Conservation (phyloP, 768 basidiomycete genomes). For the Dacryopinax primogenitus region DNA sequence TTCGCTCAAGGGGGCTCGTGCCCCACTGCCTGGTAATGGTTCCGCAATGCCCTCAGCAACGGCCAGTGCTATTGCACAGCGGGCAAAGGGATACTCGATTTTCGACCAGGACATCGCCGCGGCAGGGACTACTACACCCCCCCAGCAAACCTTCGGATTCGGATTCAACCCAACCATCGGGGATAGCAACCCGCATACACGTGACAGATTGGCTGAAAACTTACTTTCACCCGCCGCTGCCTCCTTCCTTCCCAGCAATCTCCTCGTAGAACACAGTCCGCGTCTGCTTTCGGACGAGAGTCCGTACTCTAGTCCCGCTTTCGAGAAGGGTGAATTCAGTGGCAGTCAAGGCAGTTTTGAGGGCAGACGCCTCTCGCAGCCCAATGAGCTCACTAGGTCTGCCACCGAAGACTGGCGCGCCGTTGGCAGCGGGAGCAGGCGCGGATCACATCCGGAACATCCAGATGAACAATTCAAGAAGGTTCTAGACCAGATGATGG, state of each 20-base stretch:
- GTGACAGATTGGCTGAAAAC: not conserved
- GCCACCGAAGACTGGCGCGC: conserved; percentile 6
- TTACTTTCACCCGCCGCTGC: not conserved
- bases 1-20: not conserved
- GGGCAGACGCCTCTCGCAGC: not conserved
- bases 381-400: not conserved
- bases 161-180: not conserved
- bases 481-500: not conserved
- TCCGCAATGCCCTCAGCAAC: not conserved
- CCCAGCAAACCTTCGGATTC: not conserved
- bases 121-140: not conserved
- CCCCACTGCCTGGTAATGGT: not conserved
- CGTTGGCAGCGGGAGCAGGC: conserved; percentile 3
- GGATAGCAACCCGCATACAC: not conserved
- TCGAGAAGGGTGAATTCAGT: conserved; percentile 1
- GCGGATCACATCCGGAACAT: not conserved
- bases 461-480: not conserved
- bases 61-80: not conserved
- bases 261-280: not conserved
- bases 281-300: conserved; percentile 1
- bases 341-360: conserved; percentile 1
- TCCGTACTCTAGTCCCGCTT: not conserved
- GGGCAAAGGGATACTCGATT: conserved; percentile 1
- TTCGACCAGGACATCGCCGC: conserved; percentile 8
- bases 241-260: conserved; percentile 1